A percentile compares a stretch with the other conserved stretches of the same genome.
These are phyloP conservation scores for Acacia crassicarpa DNA, from an alignment of 306 rosid species.

Conservation along the genomic window DNA sequence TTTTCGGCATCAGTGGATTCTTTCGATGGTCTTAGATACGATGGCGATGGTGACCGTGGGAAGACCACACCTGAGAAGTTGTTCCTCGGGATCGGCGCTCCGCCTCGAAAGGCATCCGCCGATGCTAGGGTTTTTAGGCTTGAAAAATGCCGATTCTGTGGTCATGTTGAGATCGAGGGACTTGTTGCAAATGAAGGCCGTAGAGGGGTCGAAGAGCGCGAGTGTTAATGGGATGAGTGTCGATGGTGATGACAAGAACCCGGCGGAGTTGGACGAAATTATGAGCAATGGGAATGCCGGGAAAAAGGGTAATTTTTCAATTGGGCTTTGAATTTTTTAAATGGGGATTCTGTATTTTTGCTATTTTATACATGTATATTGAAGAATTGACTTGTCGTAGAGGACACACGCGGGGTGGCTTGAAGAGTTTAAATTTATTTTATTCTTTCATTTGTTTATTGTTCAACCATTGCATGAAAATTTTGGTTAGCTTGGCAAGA, in stretches of 20 bases:
- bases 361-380: background rate
- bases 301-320: conserved; percentile 34
- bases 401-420: background rate
- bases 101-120: conserved; percentile 19
- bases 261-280: conserved; percentile 9
- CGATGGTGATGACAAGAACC: conserved; percentile 23
- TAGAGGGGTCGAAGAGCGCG: conserved; percentile 42
- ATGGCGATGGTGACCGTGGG: conserved; percentile 36
- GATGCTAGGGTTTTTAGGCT: conserved; percentile 28
- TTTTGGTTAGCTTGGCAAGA: background rate
- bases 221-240: conserved; percentile 33
- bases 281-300: conserved; percentile 45
- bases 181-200: conserved; percentile 32
- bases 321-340: background rate
- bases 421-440: background rate
- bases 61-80: conserved; percentile 23
- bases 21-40: conserved; percentile 22
- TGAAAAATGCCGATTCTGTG: conserved; percentile 9
- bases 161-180: conserved; percentile 38
- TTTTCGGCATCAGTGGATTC: background rate
- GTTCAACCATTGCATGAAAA: background rate
- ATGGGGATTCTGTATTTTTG: background rate
- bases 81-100: conserved; percentile 12
- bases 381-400: background rate
- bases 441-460: background rate